These are phyloP conservation scores for Agapanthus africanus DNA, from an alignment of 106 monocot genomes.

Conservation along the genomic window DNA sequence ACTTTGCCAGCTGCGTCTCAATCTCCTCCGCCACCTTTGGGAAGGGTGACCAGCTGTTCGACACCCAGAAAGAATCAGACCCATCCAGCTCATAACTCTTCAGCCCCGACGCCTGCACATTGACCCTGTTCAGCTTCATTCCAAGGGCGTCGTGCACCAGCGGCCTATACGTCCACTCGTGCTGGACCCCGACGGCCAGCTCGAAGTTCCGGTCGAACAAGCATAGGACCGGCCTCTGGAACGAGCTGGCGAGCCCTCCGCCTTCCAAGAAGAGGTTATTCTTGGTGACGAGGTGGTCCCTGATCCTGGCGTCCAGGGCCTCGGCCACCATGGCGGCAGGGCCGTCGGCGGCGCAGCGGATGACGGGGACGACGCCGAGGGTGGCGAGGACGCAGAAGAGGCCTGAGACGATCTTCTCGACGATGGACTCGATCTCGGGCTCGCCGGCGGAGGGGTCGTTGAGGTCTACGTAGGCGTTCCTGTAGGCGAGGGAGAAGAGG, in stretches of 20 bases:
- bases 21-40: slow-evolving; percentile 95
- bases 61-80: slow-evolving; percentile 70
- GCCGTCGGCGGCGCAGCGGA: slow-evolving; percentile 65
- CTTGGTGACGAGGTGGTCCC: slow-evolving; percentile 67
- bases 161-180: slow-evolving; percentile 87
- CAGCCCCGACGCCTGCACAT: slow-evolving; percentile 30
- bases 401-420: slow-evolving; percentile 60
- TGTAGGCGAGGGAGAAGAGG: slow-evolving; percentile 77
- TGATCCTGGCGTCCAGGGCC: slow-evolving; percentile 54
- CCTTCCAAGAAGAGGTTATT: slow-evolving; percentile 75
- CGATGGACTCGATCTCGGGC: slow-evolving; percentile 60
- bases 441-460: slow-evolving; percentile 81
- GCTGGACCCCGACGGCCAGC: slow-evolving; percentile 82
- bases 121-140: slow-evolving; percentile 61
- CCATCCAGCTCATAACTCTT: slow-evolving; percentile 75
- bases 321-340: slow-evolving; percentile 90
- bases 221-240: slow-evolving; percentile 80
- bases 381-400: slow-evolving; percentile 80
- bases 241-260: slow-evolving; percentile 36
- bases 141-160: slow-evolving; percentile 78
- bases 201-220: slow-evolving; percentile 92
- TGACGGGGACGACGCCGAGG: slow-evolving; percentile 67
- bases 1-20: slow-evolving; percentile 74
- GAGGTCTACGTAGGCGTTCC: slow-evolving; percentile 50
- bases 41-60: slow-evolving; percentile 82